Evolutionary conservation across 1,139 yeast genomes (phyloP).

Genomic region (Ogataea hybrid): DNA sequence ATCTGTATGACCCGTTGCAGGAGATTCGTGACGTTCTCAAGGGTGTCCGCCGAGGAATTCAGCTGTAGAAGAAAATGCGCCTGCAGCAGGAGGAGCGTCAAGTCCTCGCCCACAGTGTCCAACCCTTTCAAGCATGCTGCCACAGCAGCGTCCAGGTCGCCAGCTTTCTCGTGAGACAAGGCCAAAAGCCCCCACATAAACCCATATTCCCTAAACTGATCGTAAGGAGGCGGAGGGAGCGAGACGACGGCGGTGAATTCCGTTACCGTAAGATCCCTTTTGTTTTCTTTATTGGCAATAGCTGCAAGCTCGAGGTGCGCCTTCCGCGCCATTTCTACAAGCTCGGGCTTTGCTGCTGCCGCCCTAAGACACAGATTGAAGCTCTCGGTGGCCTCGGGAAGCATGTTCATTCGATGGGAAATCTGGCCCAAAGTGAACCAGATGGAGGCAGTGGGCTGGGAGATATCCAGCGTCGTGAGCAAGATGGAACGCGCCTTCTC

Average conservation of each 20-base stretch:
- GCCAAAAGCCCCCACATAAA: conserved; percentile 53
- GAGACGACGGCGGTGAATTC: conserved; percentile 50
- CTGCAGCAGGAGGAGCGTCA: conserved; percentile 45
- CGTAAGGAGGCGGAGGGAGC: conserved; percentile 43
- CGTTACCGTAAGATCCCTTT: conserved; percentile 45
- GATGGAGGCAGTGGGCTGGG: conserved; percentile 42
- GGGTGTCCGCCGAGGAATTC: conserved; percentile 31
- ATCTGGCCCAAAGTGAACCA: conserved; percentile 49
- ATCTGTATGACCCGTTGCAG: conserved; percentile 37
- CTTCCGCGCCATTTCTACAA: conserved; percentile 47
- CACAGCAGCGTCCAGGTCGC: conserved; percentile 46
- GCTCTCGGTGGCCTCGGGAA: conserved; percentile 45
- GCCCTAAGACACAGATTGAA: conserved; percentile 35
- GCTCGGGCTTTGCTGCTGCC: conserved; percentile 40
- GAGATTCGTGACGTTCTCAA: conserved; percentile 38
- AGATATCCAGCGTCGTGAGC: conserved; percentile 43
- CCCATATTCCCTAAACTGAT: conserved; percentile 44
- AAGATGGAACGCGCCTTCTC: conserved; percentile 53
- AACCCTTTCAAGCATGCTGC: conserved; percentile 49
- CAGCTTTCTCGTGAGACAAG: conserved; percentile 48
- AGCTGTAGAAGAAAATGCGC: conserved; percentile 44
- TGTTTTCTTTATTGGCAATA: conserved; percentile 49
- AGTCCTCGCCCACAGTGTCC: conserved; percentile 42
- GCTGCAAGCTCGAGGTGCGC: conserved; percentile 56
- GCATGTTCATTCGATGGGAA: conserved; percentile 41